A percentile compares a stretch with the other conserved stretches of the same genome.
These are phyloP conservation scores for Exophiala viscosa DNA, from an alignment of 2,329 filamentous ascomycete species.

Conservation along the genomic window DNA sequence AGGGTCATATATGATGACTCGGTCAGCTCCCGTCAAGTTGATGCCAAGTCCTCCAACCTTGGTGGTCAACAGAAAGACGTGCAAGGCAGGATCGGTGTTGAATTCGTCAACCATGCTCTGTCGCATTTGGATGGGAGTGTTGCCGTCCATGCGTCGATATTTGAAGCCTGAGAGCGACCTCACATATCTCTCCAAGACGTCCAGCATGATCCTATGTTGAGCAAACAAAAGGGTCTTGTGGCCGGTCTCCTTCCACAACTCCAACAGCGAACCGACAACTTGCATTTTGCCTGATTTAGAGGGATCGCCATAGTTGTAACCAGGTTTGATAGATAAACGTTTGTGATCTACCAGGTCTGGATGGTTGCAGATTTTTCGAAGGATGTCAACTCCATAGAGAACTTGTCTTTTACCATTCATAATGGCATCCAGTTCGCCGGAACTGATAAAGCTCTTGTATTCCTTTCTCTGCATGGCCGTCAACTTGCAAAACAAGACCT, in stretches of 20 bases:
- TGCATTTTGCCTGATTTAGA: conserved; percentile 92
- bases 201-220: conserved; percentile 90
- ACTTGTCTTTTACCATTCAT: conserved; percentile 70
- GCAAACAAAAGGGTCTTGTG: conserved; percentile 93
- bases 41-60: conserved; percentile 92
- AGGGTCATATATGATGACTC: conserved; percentile 96
- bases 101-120: conserved; percentile 89
- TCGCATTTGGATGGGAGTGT: conserved; percentile 81
- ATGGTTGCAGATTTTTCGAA: conserved; percentile 97
- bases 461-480: conserved; percentile 72
- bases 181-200: conserved; percentile 85
- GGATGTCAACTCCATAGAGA: conserved; percentile 82
- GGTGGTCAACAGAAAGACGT: conserved; percentile 91
- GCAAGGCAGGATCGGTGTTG: conserved; percentile 72
- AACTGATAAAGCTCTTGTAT: conserved; percentile 77
- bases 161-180: conserved; percentile 63
- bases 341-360: conserved; percentile 78
- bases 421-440: conserved; percentile 82
- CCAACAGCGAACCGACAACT: conserved; percentile 80
- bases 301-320: conserved; percentile 73
- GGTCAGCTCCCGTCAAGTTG: conserved; percentile 89
- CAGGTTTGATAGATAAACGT: conserved; percentile 54
- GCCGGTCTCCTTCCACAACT: conserved; percentile 85
- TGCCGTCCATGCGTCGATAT: conserved; percentile 89
- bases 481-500: conserved; percentile 92